Conservation (phyloP, 2,329 filamentous ascomycete genomes). For the Teratosphaeria gauchensis region DNA sequence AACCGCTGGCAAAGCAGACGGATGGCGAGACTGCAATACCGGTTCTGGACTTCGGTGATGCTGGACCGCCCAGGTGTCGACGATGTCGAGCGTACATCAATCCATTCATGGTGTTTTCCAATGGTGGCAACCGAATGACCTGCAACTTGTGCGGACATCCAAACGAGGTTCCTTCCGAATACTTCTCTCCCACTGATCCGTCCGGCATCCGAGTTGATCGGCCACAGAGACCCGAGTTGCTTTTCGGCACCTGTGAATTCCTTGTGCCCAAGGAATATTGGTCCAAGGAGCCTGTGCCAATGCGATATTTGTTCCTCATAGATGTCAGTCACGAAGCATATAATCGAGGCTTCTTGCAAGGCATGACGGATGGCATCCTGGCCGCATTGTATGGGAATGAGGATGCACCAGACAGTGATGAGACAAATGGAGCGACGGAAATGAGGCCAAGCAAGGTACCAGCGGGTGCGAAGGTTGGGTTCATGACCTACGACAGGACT, state of each 20-base stretch:
- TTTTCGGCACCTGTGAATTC: constrained; percentile 88
- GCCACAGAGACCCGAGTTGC: constrained; percentile 79
- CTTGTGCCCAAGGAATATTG: constrained; percentile 97
- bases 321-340: constrained; percentile 88
- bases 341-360: constrained; percentile 82
- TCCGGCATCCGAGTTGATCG: constrained; percentile 81
- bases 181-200: constrained; percentile 84
- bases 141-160: constrained; percentile 98
- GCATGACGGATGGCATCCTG: constrained; percentile 81
- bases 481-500: constrained; percentile 92
- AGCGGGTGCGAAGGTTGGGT: constrained; percentile 75
- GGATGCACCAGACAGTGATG: constrained; percentile 41
- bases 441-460: constrained; percentile 49
- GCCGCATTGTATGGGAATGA: constrained; percentile 63
- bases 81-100: constrained; percentile 96
- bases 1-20: constrained; percentile 75
- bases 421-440: constrained; percentile 33
- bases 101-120: constrained; percentile 95
- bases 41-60: constrained; percentile 88
- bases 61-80: constrained; percentile 80
- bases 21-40: constrained; percentile 80
- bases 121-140: constrained; percentile 90
- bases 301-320: constrained; percentile 83
- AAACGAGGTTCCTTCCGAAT: constrained; percentile 85
- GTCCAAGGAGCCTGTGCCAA: constrained; percentile 82